Evolutionary conservation across 2,329 filamentous ascomycete species (phyloP).

Genomic region (Sclerotinia trifoliorum): DNA sequence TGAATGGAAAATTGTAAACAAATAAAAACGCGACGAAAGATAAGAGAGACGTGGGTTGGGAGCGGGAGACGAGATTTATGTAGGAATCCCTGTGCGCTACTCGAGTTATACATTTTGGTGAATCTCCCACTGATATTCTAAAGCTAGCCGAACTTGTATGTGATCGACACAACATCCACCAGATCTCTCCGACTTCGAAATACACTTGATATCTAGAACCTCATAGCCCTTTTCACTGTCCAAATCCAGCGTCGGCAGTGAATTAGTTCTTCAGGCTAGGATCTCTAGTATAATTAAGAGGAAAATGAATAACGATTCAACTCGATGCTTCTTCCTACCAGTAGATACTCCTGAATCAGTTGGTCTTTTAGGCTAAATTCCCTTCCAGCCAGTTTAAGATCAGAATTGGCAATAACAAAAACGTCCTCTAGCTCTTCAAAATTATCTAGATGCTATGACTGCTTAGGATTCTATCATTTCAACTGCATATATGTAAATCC

Average conservation of each 20-base stretch:
- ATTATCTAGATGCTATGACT: too few species aligned
- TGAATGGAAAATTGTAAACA: slow-evolving; percentile 9
- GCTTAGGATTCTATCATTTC: too few species aligned
- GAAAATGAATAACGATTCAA: background rate
- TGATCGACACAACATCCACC: background rate
- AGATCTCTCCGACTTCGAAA: background rate
- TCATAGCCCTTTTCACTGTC: background rate
- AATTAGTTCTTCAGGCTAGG: background rate
- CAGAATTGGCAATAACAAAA: too few species aligned
- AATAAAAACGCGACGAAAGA: background rate
- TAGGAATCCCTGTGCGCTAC: background rate
- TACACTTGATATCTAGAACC: background rate
- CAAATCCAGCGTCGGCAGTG: background rate
- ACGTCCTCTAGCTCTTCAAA: too few species aligned
- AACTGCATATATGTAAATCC: too few species aligned
- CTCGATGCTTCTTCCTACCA: too few species aligned
- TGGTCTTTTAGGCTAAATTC: too few species aligned
- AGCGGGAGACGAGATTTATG: slow-evolving; percentile 14
- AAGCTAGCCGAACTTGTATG: background rate
- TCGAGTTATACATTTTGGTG: background rate
- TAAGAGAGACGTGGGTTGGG: background rate
- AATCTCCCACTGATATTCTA: background rate
- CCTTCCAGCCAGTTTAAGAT: too few species aligned
- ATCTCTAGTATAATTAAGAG: background rate
- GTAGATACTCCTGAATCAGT: background rate